phyloP scores from a whole-genome alignment of 2,329 filamentous ascomycete genomes.

The Aspergillus bombycis region DNA sequence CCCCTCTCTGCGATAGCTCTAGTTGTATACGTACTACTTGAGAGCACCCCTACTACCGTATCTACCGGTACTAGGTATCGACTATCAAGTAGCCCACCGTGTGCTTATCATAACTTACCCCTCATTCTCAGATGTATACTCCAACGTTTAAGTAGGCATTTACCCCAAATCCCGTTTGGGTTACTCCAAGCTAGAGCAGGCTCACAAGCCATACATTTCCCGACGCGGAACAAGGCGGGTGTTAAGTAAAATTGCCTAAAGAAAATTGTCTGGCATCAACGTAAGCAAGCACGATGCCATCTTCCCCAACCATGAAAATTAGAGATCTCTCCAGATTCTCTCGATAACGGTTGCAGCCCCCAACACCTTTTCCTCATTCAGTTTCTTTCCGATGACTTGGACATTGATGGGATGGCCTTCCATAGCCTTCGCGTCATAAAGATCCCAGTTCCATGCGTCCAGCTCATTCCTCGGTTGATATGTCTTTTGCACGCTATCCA shows the following conservation, averaged over 20 bases:
- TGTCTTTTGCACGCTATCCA: slow-evolving; percentile 41
- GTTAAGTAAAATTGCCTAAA: neutral
- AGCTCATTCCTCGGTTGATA: slow-evolving; percentile 54
- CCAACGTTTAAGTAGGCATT: neutral
- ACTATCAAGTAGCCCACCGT: too few relatives aligned
- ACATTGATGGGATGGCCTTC: slow-evolving; percentile 55
- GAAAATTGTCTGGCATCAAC: neutral
- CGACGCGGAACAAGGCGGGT: neutral
- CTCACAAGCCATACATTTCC: neutral
- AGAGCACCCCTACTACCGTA: too few relatives aligned
- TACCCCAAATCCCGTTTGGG: neutral
- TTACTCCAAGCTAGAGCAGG: neutral
- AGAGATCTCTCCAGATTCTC: slow-evolving; percentile 25
- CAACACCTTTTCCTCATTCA: slow-evolving; percentile 61
- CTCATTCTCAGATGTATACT: neutral
- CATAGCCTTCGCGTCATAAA: slow-evolving; percentile 50
- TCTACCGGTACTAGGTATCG: too few relatives aligned
- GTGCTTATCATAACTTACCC: neutral
- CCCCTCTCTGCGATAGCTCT: too few relatives aligned
- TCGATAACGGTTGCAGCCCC: slow-evolving; percentile 43
- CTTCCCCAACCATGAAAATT: slow-evolving; percentile 58
- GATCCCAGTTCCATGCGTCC: slow-evolving; percentile 56
- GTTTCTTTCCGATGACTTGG: slow-evolving; percentile 55
- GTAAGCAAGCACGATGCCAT: neutral
- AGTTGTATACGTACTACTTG: too few relatives aligned